Base-by-base conservation (phyloP, 768 basidiomycete genomes). In the Kwoniella dendrophila region DNA sequence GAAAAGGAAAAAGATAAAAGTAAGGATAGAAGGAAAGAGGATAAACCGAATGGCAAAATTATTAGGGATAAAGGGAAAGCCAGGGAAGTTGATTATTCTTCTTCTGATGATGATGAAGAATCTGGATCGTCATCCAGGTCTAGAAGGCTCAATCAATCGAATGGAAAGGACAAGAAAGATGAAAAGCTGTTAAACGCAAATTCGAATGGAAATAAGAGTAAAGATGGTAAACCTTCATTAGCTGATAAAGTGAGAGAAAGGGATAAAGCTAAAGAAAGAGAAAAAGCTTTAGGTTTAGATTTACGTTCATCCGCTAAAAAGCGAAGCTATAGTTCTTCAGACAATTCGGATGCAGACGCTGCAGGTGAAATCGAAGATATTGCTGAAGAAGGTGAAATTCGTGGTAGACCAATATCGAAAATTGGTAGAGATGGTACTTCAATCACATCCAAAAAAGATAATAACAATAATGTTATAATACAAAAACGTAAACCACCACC, bases 401-500 rank as follows among this genome's bases (percentile, higher is more conserved):
- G 60, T 22, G 60, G 60, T 40, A 44, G 60, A 50, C 47, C 60
- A 11, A 51, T 29, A 56, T 34, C n/a, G 24, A 62, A 55, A 40
- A 27, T 40, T 34, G 48, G 48, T 49, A 7, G 4, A 24, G 44
- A 8, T n/a, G 36, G 8, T 8, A 18, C 36, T 38, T 38, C 36
- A 18, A 18, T 18, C 36, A 8, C 36, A 38, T 8, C 18, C 8
- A 38, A 38, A 38, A 18, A 8, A 18, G 36, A 18, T 38, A 18
- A 18, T 8, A 36, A 16, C 16, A 36, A 36, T 36, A n/a, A 7
- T 7, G n/a, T 8, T 8, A 7, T 10, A 26, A 47, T 26, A 12
- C 16, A 27, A 20, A 69, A 63, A 48, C 55, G 63, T 22, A 64
- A 64, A 53, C 30, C 62, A 2, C 60, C 64, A 1, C 60, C 63